phyloP scores from a whole-genome alignment of 1,284 basidiomycete species.

The Phellinidium pouzarii region DNA sequence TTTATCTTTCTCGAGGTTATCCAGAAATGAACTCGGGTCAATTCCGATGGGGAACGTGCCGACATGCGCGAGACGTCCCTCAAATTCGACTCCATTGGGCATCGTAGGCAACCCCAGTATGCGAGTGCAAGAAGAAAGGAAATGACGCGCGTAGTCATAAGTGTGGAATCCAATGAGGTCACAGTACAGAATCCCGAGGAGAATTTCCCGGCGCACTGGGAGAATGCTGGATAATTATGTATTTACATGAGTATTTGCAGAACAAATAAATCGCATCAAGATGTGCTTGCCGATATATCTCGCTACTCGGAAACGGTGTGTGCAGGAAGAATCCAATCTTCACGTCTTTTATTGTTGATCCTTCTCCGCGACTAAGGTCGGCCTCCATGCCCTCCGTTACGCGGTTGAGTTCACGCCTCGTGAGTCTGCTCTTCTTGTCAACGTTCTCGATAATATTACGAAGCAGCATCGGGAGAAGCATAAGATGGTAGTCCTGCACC shows the following conservation, averaged over 20 bases:
- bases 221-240: slow-evolving; percentile 61
- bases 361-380: slow-evolving; percentile 38
- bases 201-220: slow-evolving; percentile 93
- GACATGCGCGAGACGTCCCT: slow-evolving; percentile 91
- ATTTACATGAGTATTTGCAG: not conserved
- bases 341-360: slow-evolving; percentile 48
- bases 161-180: slow-evolving; percentile 99
- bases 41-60: slow-evolving; percentile 99
- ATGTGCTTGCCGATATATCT: slow-evolving; percentile 83
- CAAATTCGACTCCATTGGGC: slow-evolving; percentile 97
- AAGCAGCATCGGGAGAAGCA: slow-evolving; percentile 95
- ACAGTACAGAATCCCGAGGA: slow-evolving; percentile 91
- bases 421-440: slow-evolving; percentile 53
- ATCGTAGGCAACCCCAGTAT: slow-evolving; percentile 95
- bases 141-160: slow-evolving; percentile 99
- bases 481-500: slow-evolving; percentile 98
- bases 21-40: slow-evolving; percentile 88
- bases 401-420: slow-evolving; percentile 61
- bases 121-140: slow-evolving; percentile 95
- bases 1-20: slow-evolving; percentile 72
- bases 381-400: slow-evolving; percentile 72
- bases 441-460: slow-evolving; percentile 80
- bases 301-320: slow-evolving; percentile 96
- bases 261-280: slow-evolving; percentile 4
- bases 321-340: slow-evolving; percentile 99